These are phyloP conservation scores for Monosporascus sp. DNA, from an alignment of 2,329 filamentous ascomycete genomes.

Conservation along the genomic window DNA sequence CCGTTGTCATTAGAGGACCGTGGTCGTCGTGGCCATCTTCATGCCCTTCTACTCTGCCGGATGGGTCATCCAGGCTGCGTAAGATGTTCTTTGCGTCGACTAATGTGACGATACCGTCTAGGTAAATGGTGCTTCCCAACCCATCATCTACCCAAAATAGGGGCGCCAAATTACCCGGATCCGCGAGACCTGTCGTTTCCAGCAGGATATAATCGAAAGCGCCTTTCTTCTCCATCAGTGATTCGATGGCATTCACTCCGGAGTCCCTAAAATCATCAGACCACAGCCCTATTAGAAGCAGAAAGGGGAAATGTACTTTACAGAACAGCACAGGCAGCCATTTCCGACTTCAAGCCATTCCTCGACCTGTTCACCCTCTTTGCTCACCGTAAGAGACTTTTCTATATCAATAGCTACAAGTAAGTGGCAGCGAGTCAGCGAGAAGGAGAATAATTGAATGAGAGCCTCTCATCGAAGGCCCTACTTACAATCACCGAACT, in stretches of 20 bases:
- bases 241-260: slow-evolving; percentile 91
- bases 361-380: slow-evolving; percentile 75
- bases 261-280: slow-evolving; percentile 58
- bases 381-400: slow-evolving; percentile 87
- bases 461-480: slow-evolving; percentile 1
- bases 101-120: slow-evolving; percentile 93
- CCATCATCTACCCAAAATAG: slow-evolving; percentile 98
- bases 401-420: slow-evolving; percentile 80
- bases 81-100: slow-evolving; percentile 94
- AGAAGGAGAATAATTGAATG: neutral
- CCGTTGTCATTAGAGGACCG: slow-evolving; percentile 76
- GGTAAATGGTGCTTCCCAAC: slow-evolving; percentile 88
- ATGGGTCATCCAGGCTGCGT: slow-evolving; percentile 69
- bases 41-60: slow-evolving; percentile 47
- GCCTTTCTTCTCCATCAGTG: slow-evolving; percentile 88
- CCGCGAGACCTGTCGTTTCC: slow-evolving; percentile 91
- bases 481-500: slow-evolving; percentile 72
- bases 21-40: slow-evolving; percentile 44
- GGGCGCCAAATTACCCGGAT: slow-evolving; percentile 91
- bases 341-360: slow-evolving; percentile 97
- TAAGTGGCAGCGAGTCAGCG: slow-evolving; percentile 5
- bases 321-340: slow-evolving; percentile 95
- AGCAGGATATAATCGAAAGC: slow-evolving; percentile 96
- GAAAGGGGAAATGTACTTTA: slow-evolving; percentile 58
- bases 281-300: neutral